Percentiles rank a stretch among this genome's conserved stretches.
Conservation (phyloP, 306 rosid genomes). For the Begonia fuchsioides region DNA sequence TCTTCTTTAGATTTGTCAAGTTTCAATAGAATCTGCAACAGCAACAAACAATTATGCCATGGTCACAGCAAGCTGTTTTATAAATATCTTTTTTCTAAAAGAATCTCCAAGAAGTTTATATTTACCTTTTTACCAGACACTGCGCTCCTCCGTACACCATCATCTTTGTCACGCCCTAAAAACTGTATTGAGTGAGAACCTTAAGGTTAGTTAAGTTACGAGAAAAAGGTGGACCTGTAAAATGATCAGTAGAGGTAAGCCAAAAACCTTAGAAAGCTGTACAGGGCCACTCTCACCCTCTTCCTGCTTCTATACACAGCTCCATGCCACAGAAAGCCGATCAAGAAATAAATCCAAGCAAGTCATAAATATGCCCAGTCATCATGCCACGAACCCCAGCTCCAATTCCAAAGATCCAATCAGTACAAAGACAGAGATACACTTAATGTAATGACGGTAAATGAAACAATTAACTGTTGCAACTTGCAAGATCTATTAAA, state of each 20-base stretch:
- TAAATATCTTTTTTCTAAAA: too few relatives aligned
- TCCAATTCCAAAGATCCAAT: conserved; percentile 93
- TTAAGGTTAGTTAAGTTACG: neutral
- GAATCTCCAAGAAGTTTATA: neutral
- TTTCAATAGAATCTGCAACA: conserved; percentile 64
- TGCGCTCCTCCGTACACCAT: conserved; percentile 80
- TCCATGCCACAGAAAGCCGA: conserved; percentile 72
- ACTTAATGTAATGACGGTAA: conserved; percentile 17
- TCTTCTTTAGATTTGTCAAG: conserved; percentile 93
- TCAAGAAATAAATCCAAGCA: conserved; percentile 68
- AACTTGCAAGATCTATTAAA: too few relatives aligned
- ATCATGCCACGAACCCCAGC: conserved; percentile 90
- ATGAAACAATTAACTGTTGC: too few relatives aligned
- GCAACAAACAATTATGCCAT: neutral
- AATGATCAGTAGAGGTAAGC: conserved; percentile 7
- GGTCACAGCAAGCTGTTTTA: neutral
- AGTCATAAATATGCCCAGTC: conserved; percentile 45
- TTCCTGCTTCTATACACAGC: conserved; percentile 74
- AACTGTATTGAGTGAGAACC: conserved; percentile 35
- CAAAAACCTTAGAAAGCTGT: conserved; percentile 85
- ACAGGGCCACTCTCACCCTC: conserved; percentile 69
- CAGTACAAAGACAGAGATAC: conserved; percentile 47
- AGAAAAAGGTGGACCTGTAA: neutral
- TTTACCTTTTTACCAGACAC: conserved; percentile 94
- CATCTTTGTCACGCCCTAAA: conserved; percentile 74